A percentile compares a stretch with the other conserved stretches of the same genome.
Conservation (phyloP, 2,329 filamentous ascomycete genomes). For the Chrysoporthe austroafricana region DNA sequence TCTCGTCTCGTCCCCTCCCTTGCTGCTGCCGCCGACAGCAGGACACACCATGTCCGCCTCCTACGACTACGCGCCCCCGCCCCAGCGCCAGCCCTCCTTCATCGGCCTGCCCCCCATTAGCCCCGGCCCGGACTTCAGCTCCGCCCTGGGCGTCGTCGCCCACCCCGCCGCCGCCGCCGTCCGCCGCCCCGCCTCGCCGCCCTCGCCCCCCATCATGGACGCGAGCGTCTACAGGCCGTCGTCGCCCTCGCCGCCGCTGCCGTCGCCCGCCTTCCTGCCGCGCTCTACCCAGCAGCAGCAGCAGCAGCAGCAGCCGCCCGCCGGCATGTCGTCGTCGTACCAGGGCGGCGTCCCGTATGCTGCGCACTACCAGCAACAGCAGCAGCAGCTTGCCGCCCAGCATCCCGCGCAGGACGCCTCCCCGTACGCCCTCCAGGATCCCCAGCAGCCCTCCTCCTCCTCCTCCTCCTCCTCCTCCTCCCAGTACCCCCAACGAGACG, state of each 20-base stretch:
- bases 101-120: conserved; percentile 62
- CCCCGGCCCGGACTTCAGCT: conserved; percentile 36
- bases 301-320: conserved; percentile 25
- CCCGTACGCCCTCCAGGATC: no score
- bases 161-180: conserved; percentile 19
- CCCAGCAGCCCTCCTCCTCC: neutral
- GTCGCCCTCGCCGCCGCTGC: no score
- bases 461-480: neutral
- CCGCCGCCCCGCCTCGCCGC: conserved; percentile 21
- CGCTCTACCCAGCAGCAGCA: neutral
- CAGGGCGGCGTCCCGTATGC: no score
- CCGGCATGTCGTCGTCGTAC: no score
- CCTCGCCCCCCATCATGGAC: no score
- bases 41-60: conserved; percentile 24
- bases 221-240: no score
- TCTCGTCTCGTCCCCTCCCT: neutral
- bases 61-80: conserved; percentile 35
- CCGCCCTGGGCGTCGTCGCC: conserved; percentile 54
- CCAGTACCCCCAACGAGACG: no score
- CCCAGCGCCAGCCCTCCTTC: conserved; percentile 55
- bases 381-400: no score
- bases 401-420: no score
- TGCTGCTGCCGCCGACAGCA: neutral
- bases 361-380: no score
- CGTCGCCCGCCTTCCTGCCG: no score